These are phyloP conservation scores for Dictyostelium brefeldianum DNA, from an alignment of 78 protist species.

Conservation along the genomic window DNA sequence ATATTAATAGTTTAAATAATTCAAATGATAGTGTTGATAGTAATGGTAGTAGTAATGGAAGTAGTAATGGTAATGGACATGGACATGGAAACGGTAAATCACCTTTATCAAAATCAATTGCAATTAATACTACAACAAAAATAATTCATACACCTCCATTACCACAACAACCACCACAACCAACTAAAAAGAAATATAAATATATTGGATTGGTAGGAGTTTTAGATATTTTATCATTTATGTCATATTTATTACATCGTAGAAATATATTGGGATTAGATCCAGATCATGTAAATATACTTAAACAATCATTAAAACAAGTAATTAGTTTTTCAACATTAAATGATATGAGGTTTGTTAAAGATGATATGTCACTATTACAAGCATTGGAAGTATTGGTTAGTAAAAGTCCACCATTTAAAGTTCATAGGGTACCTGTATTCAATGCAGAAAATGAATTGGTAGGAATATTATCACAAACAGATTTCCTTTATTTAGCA, in stretches of 20 bases:
- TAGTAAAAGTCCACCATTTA: conserved; percentile 27
- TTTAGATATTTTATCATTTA: neutral
- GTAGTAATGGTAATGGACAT: neutral
- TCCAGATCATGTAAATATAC: neutral
- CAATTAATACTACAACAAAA: neutral
- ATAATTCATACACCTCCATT: neutral
- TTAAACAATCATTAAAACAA: conserved; percentile 12
- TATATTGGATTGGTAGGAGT: conserved; percentile 1
- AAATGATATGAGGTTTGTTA: neutral
- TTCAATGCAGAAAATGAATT: conserved; percentile 7
- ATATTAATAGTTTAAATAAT: neutral
- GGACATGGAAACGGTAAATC: no score
- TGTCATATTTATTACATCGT: neutral
- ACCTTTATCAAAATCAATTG: neutral
- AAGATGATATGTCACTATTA: conserved; percentile 36
- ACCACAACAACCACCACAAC: neutral
- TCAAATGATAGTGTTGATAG: conserved; percentile 4
- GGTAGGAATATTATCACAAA: conserved; percentile 35
- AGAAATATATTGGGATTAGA: neutral
- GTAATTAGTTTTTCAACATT: conserved; percentile 12
- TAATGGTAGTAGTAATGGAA: neutral
- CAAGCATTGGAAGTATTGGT: conserved; percentile 27
- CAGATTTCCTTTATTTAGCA: conserved; percentile 29
- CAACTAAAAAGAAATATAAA: neutral
- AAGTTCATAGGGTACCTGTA: conserved; percentile 36